Conservation (phyloP, 441 rosid genomes). For the Lepidium campestre region DNA sequence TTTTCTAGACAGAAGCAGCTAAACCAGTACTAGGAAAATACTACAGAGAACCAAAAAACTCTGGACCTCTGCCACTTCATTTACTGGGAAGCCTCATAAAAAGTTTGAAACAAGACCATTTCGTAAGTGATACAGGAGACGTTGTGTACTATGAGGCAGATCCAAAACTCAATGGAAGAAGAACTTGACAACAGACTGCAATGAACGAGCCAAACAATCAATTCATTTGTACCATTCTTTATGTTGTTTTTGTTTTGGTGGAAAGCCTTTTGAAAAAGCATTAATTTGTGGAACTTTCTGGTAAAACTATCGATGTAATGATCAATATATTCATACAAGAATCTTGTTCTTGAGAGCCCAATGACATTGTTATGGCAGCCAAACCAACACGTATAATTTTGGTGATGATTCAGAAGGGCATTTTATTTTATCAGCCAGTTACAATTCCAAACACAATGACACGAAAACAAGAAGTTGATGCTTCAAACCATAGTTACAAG, state of each 20-base stretch:
- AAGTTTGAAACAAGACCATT: slow-evolving; percentile 52
- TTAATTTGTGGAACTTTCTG: background rate
- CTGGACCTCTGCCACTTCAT: slow-evolving; percentile 50
- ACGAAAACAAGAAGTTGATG: background rate
- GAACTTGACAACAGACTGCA: slow-evolving; percentile 11
- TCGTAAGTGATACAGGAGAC: slow-evolving; percentile 49
- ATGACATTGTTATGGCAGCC: background rate
- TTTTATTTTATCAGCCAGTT: background rate
- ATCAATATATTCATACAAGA: background rate
- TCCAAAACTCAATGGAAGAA: slow-evolving; percentile 29
- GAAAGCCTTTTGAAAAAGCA: background rate
- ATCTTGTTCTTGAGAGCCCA: background rate
- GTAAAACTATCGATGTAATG: background rate
- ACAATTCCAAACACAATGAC: slow-evolving; percentile 3
- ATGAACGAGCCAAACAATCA: background rate
- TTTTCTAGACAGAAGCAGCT: slow-evolving; percentile 55
- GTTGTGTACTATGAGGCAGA: slow-evolving; percentile 51
- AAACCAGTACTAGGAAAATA: slow-evolving; percentile 56
- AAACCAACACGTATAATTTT: background rate
- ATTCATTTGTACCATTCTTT: slow-evolving; percentile 1
- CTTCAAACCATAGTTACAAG: background rate
- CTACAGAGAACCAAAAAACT: slow-evolving; percentile 51
- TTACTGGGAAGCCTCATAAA: slow-evolving; percentile 31
- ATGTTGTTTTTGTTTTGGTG: background rate
- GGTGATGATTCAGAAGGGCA: background rate